Base-by-base conservation (phyloP, 2,329 filamentous ascomycete genomes). In the Xylariaceae sp. region DNA sequence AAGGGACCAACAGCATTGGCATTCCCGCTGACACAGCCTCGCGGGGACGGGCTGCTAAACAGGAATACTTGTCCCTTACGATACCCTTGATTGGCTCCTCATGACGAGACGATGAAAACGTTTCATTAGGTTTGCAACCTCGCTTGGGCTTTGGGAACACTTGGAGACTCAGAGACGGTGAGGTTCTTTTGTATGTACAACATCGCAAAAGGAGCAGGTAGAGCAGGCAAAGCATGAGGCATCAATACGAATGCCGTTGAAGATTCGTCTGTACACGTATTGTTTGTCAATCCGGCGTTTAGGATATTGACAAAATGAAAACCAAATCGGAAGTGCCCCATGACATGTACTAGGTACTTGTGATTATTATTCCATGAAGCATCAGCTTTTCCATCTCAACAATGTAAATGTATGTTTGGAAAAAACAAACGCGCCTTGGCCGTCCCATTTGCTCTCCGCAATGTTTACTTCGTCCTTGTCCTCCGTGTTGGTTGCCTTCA, bases 381-480 rank as follows among this genome's bases (percentile, higher is more conserved):
- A 28, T 28, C 22, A 28, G 22, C 22, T 28, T 52, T 70, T 69
- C 70, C 77, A 80, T 47, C 78, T 74, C 61, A 91, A 66, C 69
- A 91, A 71, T 2, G 85, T 89, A 43, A 91, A 76, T 2, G 86
- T 88, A 66, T 87, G 82, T 73, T 84, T 89, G 1, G 77, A 75
- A 69, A 92, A 92, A 2, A 71, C 79, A 63, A 81, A 90, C 41
- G 71, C 67, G 1, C 81, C 84, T 64, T 79, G 69, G 0, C 80
- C 84, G 63, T 84, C 75, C 87, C 87, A 90, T 41, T 71, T 79
- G 9, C 73, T 78, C 68, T 87, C 81, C 51, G 75, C 65, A 50
- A 89, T 73, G 1, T 73, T 73, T 12, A 90, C 86, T 50, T 83
- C 80, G 63, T 88, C 74, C 60, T 81, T 79, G 3, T 75, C 79